phyloP scores from a whole-genome alignment of 257 asterid genomes.

The Solanum medicagineum region DNA sequence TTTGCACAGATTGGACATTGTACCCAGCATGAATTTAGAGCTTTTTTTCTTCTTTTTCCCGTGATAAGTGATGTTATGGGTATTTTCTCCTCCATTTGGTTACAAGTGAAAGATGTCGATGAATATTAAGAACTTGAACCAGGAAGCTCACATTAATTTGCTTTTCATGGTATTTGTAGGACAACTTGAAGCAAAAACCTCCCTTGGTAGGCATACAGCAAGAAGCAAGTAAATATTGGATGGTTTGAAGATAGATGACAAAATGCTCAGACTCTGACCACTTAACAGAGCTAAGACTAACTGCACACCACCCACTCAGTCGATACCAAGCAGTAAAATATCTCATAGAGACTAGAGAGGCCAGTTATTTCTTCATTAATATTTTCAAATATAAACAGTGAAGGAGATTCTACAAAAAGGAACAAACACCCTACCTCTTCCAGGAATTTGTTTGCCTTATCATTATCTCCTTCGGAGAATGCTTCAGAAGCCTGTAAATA shows the following conservation, averaged over 20 bases:
- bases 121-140: not conserved
- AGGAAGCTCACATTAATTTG: not conserved
- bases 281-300: not conserved
- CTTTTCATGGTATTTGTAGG: not conserved
- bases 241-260: not conserved
- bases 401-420: not conserved
- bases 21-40: not conserved
- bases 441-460: constrained; percentile 22
- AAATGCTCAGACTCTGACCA: not conserved
- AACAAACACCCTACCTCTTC: constrained; percentile 40
- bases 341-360: not conserved
- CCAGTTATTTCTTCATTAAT: not conserved
- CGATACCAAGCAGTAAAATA: not conserved
- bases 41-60: not conserved
- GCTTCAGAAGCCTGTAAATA: constrained; percentile 55
- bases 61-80: not conserved
- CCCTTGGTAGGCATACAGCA: not conserved
- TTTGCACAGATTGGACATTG: not conserved
- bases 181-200: not conserved
- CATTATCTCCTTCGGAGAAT: constrained; percentile 22
- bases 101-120: not conserved
- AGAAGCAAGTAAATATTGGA: not conserved
- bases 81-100: not conserved
- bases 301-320: not conserved
- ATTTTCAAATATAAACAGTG: not conserved